Evolutionary conservation across 2,329 filamentous ascomycete species (phyloP).

Genomic region (Aspergillus texensis): DNA sequence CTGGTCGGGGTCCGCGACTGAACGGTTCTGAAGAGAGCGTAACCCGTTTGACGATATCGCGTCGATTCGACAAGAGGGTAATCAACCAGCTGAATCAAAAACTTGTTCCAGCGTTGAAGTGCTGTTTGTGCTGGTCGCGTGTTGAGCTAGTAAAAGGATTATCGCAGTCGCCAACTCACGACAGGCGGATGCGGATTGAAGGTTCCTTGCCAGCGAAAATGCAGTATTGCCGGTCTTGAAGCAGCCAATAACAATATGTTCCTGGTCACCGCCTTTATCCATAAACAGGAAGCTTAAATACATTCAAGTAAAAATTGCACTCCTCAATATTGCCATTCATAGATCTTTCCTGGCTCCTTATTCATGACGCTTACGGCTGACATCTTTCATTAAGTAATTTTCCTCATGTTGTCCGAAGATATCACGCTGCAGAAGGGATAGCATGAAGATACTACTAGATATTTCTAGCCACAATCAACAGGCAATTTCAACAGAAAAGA

Average conservation of each 20-base stretch:
- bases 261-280: conserved; percentile 28
- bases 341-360: not conserved
- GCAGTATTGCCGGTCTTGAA: conserved; percentile 30
- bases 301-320: not conserved
- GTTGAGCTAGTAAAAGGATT: conserved; percentile 9
- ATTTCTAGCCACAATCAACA: not conserved
- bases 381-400: not conserved
- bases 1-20: conserved; percentile 11
- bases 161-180: conserved; percentile 15
- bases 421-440: not conserved
- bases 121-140: conserved; percentile 9
- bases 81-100: not conserved
- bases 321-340: not conserved
- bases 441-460: not conserved
- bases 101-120: not conserved
- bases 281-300: not conserved
- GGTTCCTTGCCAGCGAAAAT: conserved; percentile 35
- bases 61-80: not conserved
- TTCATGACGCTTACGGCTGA: not conserved
- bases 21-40: not conserved
- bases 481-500: not conserved
- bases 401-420: not conserved
- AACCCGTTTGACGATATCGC: not conserved
- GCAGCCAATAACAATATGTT: conserved; percentile 27
- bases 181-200: conserved; percentile 9